Percentiles rank a stretch among this genome's conserved stretches.
Conservation (phyloP, 441 rosid genomes). For the Francoa sonchifolia region DNA sequence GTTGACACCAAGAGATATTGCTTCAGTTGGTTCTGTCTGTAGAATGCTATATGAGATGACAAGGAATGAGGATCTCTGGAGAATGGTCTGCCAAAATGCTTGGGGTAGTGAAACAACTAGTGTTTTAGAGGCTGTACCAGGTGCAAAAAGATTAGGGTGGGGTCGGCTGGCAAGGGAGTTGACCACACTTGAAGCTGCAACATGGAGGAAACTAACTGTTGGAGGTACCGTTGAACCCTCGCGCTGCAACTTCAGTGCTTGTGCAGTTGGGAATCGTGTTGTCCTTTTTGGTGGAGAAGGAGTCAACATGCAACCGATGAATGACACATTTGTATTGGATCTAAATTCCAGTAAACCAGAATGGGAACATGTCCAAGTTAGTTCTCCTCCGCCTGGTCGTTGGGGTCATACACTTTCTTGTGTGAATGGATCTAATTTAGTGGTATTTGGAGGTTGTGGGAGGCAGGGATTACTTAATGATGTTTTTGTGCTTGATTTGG, state of each 20-base stretch:
- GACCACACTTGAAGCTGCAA: constrained; percentile 86
- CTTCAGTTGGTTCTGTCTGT: constrained; percentile 74
- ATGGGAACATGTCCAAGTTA: constrained; percentile 83
- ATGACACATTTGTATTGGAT: constrained; percentile 89
- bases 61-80: constrained; percentile 83
- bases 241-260: constrained; percentile 85
- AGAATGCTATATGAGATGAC: constrained; percentile 52
- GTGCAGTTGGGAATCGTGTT: constrained; percentile 92
- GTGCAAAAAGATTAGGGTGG: constrained; percentile 88
- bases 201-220: constrained; percentile 89
- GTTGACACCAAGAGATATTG: constrained; percentile 80
- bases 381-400: constrained; percentile 95
- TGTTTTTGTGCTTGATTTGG: constrained; percentile 80
- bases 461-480: constrained; percentile 83
- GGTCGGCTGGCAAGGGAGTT: constrained; percentile 77
- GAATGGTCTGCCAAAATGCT: constrained; percentile 90
- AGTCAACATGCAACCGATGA: constrained; percentile 96
- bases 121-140: constrained; percentile 73
- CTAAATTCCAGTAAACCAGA: constrained; percentile 66
- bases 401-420: constrained; percentile 97
- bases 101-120: constrained; percentile 93
- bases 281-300: constrained; percentile 96
- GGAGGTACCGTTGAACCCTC: constrained; percentile 94
- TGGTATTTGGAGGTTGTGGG: constrained; percentile 94
- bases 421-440: constrained; percentile 77